Evolutionary conservation across 2,329 filamentous ascomycete species (phyloP).

Genomic region (Mollisiaceae sp.): DNA sequence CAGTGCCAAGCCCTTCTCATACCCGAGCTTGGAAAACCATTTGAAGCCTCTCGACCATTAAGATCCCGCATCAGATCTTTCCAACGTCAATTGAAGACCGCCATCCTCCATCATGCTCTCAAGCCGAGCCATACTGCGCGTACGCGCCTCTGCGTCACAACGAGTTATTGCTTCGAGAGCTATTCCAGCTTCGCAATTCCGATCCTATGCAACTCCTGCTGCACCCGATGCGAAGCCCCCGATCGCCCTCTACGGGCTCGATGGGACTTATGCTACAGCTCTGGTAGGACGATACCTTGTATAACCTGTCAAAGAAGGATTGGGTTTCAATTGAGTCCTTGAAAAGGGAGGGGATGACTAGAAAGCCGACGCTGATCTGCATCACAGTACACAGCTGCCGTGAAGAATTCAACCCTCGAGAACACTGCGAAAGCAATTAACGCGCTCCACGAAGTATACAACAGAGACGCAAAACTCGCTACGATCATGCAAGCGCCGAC

Average conservation of each 20-base stretch:
- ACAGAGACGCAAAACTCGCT: conserved; percentile 82
- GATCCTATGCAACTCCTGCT: conserved; percentile 74
- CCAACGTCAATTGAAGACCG: conserved; percentile 37
- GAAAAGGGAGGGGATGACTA: neutral
- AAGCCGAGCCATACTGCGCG: conserved; percentile 41
- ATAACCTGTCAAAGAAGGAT: neutral
- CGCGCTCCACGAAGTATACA: conserved; percentile 72
- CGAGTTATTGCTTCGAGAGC: conserved; percentile 41
- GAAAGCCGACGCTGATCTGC: conserved; percentile 23
- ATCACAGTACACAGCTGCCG: conserved; percentile 88
- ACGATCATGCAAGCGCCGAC: conserved; percentile 80
- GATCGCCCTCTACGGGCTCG: conserved; percentile 89
- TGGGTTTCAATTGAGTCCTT: conserved; percentile 16
- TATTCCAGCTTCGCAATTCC: conserved; percentile 65
- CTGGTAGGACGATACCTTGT: conserved; percentile 71
- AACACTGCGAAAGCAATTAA: conserved; percentile 80
- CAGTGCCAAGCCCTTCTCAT: neutral
- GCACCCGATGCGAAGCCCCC: conserved; percentile 77
- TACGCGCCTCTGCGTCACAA: conserved; percentile 38
- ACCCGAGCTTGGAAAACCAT: conserved; percentile 16
- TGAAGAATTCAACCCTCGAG: conserved; percentile 86
- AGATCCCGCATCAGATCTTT: conserved; percentile 17
- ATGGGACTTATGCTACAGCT: conserved; percentile 98
- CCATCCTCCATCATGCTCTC: conserved; percentile 41
- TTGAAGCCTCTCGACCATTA: conserved; percentile 27